Percentiles rank a stretch among this genome's conserved stretches.
phyloP scores from a whole-genome alignment of 257 asterid species.

The Solanum lycopersicoides region DNA sequence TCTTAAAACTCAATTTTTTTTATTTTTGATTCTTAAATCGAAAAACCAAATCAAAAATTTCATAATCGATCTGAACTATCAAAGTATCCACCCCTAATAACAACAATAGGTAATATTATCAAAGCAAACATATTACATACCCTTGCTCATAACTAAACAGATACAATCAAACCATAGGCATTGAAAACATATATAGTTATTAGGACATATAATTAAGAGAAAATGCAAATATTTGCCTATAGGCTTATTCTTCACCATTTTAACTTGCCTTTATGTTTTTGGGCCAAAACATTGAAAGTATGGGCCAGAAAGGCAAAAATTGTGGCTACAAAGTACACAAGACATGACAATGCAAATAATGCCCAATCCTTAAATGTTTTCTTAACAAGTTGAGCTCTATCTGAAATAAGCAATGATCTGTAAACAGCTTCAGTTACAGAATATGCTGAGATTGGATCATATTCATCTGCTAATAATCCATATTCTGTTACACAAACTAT shows the following conservation, averaged over 20 bases:
- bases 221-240: background rate
- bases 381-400: slow-evolving; percentile 12
- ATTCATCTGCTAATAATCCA: slow-evolving; percentile 15
- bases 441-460: slow-evolving; percentile 14
- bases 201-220: background rate
- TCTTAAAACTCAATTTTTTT: no score
- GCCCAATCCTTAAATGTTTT: slow-evolving; percentile 4
- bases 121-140: background rate
- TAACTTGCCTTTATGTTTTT: background rate
- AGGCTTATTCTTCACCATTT: slow-evolving; percentile 5
- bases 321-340: slow-evolving; percentile 1
- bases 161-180: background rate
- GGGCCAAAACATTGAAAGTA: slow-evolving; percentile 2
- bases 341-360: background rate
- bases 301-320: slow-evolving; percentile 8
- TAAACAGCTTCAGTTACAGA: slow-evolving; percentile 19
- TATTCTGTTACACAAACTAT: slow-evolving; percentile 16
- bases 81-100: background rate
- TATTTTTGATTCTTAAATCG: background rate
- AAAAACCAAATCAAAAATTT: background rate
- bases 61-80: background rate
- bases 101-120: background rate
- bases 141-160: background rate
- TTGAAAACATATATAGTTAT: background rate
- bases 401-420: slow-evolving; percentile 15